Conservation (phyloP, 805 yeast genomes). For the Kodamaea kaohsiungensis region DNA sequence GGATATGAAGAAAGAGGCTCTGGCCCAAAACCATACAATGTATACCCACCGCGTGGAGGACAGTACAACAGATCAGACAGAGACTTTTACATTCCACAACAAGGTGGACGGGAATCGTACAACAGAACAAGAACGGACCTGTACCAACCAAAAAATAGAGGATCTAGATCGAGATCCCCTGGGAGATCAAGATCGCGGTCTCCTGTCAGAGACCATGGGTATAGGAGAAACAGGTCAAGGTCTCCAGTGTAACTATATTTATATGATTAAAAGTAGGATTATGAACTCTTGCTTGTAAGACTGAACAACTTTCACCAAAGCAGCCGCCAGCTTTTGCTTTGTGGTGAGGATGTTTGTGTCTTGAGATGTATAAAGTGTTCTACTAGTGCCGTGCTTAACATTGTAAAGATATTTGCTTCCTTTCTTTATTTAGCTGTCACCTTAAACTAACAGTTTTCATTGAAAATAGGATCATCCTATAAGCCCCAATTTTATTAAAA, state of each 20-base stretch:
- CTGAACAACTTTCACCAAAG: too few relatives aligned
- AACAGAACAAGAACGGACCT: constrained; percentile 13
- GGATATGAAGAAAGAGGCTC: constrained; percentile 7
- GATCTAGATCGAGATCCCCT: constrained; percentile 9
- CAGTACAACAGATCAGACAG: constrained; percentile 11
- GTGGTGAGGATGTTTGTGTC: not conserved
- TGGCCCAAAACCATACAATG: constrained; percentile 16
- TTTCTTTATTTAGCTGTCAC: too few relatives aligned
- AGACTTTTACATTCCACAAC: constrained; percentile 13
- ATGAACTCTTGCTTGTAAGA: not conserved
- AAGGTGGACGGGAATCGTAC: constrained; percentile 3
- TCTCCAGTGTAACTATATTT: constrained; percentile 4
- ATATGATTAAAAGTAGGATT: not conserved
- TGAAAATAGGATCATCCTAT: too few relatives aligned
- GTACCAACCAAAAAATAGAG: constrained; percentile 11
- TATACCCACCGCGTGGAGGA: constrained; percentile 10
- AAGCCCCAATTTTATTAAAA: too few relatives aligned
- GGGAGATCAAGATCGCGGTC: constrained; percentile 7
- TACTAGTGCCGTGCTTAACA: too few relatives aligned
- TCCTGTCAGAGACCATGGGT: constrained; percentile 6
- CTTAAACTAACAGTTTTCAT: too few relatives aligned
- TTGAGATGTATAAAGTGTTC: not conserved
- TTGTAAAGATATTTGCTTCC: too few relatives aligned
- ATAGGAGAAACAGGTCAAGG: constrained; percentile 8
- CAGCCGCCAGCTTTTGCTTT: too few relatives aligned